Percentiles rank a stretch among this genome's conserved stretches.
Evolutionary conservation across 148 eudicot genomes (phyloP).

Genomic region (Chenopodium suecicum): DNA sequence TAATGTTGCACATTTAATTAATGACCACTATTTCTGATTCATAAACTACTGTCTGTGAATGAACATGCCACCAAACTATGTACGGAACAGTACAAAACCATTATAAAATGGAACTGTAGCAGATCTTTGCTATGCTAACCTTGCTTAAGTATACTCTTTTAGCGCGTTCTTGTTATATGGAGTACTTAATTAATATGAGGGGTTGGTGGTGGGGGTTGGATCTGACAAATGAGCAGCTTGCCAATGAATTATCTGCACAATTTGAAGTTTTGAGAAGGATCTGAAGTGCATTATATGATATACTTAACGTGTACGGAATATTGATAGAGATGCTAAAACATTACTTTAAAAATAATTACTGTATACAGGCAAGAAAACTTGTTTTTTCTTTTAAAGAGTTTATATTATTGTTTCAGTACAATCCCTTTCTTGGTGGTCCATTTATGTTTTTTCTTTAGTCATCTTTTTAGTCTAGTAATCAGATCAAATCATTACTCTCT

Average conservation of each 20-base stretch:
- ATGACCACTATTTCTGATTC: background rate
- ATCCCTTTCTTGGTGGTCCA: conserved; percentile 7
- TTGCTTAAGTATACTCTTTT: background rate
- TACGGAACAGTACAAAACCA: background rate
- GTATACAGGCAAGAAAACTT: background rate
- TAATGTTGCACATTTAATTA: background rate
- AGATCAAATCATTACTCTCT: background rate
- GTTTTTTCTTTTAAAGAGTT: background rate
- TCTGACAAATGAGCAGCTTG: background rate
- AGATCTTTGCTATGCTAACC: background rate
- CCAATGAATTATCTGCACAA: background rate
- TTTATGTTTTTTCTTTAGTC: background rate
- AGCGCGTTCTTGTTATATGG: background rate
- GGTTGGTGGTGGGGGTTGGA: background rate
- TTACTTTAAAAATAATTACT: background rate
- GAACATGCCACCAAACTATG: background rate
- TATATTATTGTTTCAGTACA: background rate
- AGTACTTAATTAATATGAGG: background rate
- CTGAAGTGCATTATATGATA: background rate
- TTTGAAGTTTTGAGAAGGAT: background rate
- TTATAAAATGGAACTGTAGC: background rate
- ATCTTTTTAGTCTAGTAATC: background rate
- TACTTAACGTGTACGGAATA: conserved; percentile 20
- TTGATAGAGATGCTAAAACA: conserved; percentile 8
- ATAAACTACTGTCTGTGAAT: too few relatives aligned